These are phyloP conservation scores for Grosmannia clavigera DNA, from an alignment of 2,329 filamentous ascomycete species.

Conservation along the genomic window DNA sequence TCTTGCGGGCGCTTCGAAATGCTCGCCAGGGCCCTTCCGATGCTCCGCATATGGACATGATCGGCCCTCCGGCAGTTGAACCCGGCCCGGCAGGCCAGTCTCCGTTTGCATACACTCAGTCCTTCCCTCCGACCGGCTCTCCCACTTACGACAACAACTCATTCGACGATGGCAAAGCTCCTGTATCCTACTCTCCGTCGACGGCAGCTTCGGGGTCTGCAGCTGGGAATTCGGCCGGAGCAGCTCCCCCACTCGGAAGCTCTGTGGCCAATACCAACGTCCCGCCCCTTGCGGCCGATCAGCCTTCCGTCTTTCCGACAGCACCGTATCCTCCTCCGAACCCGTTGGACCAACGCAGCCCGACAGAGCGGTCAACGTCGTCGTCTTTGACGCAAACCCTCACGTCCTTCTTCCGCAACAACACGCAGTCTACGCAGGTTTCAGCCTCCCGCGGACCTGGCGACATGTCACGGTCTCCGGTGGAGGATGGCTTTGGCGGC, in stretches of 20 bases:
- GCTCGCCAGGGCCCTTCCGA: constrained; percentile 7
- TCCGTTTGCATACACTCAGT: not conserved
- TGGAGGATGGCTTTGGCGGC: constrained; percentile 1
- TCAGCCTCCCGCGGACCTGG: not conserved
- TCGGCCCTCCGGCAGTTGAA: not conserved
- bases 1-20: constrained; percentile 18
- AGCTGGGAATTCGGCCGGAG: not conserved
- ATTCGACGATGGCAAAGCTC: constrained; percentile 8
- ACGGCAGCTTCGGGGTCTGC: not conserved
- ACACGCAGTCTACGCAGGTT: constrained; percentile 10
- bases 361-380: constrained; percentile 2
- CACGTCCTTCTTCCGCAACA: constrained; percentile 11
- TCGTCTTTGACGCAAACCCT: constrained; percentile 4
- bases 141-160: constrained; percentile 7
- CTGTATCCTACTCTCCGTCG: not conserved
- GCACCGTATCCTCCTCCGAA: not conserved
- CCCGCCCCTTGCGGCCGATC: not conserved
- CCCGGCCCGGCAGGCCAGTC: not conserved
- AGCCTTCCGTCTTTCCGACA: not conserved
- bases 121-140: not conserved
- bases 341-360: constrained; percentile 5
- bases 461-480: constrained; percentile 1
- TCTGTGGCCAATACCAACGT: not conserved
- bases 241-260: not conserved
- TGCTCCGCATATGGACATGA: not conserved